Percentiles rank a stretch among this genome's conserved stretches.
Evolutionary conservation across 306 rosid genomes (phyloP).

Genomic region (Heteromeles arbutifolia): DNA sequence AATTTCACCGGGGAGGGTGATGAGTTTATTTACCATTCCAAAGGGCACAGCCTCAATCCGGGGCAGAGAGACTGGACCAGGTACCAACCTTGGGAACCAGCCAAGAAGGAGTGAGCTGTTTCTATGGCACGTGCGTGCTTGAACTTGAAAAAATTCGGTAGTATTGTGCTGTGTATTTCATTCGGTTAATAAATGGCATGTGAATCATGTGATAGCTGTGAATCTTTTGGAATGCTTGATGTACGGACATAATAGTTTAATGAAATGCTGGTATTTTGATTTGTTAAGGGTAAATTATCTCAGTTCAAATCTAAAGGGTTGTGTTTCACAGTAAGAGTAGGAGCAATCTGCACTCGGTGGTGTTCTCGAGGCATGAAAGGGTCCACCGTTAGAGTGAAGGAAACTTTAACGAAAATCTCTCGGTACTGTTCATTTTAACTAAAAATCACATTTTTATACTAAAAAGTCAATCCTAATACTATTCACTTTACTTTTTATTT

Average conservation of each 20-base stretch:
- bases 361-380: neutral
- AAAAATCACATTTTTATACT: too few species aligned
- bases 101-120: slow-evolving; percentile 35
- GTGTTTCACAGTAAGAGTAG: neutral
- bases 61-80: slow-evolving; percentile 97
- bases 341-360: neutral
- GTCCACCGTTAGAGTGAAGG: neutral
- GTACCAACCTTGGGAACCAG: slow-evolving; percentile 79
- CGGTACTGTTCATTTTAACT: too few species aligned
- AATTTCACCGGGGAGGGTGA: slow-evolving; percentile 96
- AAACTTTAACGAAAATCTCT: too few species aligned
- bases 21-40: slow-evolving; percentile 78
- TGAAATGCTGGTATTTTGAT: neutral
- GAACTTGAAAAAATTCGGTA: slow-evolving; percentile 8
- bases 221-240: neutral
- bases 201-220: neutral
- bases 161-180: neutral
- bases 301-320: neutral
- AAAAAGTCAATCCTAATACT: too few species aligned
- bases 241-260: neutral
- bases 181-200: slow-evolving; percentile 16
- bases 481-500: too few species aligned
- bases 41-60: slow-evolving; percentile 89
- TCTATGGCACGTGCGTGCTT: slow-evolving; percentile 2
- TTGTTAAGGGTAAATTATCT: neutral